Evolutionary conservation across 495 filamentous ascomycete genomes (phyloP).

Genomic region (Aspergillus heteromorphus): DNA sequence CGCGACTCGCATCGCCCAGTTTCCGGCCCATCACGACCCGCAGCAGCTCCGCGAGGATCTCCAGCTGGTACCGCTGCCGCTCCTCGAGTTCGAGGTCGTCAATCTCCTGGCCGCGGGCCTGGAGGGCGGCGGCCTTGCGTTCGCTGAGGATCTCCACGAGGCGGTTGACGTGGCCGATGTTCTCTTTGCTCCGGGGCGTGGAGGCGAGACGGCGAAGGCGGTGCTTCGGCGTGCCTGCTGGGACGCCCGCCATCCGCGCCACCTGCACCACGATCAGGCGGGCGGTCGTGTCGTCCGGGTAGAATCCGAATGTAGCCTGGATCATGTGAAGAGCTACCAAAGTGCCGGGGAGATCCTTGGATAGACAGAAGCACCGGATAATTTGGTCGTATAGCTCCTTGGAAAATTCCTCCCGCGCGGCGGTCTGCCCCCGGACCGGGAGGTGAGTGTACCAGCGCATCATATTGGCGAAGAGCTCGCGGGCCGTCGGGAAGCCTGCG

Average conservation of each 20-base stretch:
- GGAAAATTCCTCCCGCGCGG: slow-evolving; percentile 34
- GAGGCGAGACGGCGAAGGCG: slow-evolving; percentile 38
- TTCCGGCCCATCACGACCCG: slow-evolving; percentile 46
- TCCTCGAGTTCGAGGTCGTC: slow-evolving; percentile 36
- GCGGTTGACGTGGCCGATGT: slow-evolving; percentile 33
- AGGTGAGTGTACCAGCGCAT: slow-evolving; percentile 44
- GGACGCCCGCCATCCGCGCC: slow-evolving; percentile 40
- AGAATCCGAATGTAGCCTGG: slow-evolving; percentile 48
- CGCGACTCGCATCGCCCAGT: slow-evolving; percentile 22
- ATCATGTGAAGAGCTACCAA: slow-evolving; percentile 57
- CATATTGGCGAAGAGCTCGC: slow-evolving; percentile 59
- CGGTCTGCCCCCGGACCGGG: slow-evolving; percentile 19
- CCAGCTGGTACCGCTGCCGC: slow-evolving; percentile 43
- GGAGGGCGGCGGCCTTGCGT: slow-evolving; percentile 29
- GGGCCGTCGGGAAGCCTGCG: slow-evolving; percentile 38
- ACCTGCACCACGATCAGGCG: slow-evolving; percentile 49
- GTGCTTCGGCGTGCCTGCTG: slow-evolving; percentile 33
- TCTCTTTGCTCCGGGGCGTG: slow-evolving; percentile 41
- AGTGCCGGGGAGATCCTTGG: slow-evolving; percentile 52
- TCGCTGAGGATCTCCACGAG: slow-evolving; percentile 34
- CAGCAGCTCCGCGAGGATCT: slow-evolving; percentile 47
- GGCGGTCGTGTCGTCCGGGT: slow-evolving; percentile 44
- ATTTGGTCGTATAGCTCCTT: slow-evolving; percentile 53
- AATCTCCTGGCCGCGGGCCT: slow-evolving; percentile 29
- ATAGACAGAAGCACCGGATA: slow-evolving; percentile 49